These are phyloP conservation scores for Solanum chilense DNA, from an alignment of 257 asterid species.

Conservation along the genomic window DNA sequence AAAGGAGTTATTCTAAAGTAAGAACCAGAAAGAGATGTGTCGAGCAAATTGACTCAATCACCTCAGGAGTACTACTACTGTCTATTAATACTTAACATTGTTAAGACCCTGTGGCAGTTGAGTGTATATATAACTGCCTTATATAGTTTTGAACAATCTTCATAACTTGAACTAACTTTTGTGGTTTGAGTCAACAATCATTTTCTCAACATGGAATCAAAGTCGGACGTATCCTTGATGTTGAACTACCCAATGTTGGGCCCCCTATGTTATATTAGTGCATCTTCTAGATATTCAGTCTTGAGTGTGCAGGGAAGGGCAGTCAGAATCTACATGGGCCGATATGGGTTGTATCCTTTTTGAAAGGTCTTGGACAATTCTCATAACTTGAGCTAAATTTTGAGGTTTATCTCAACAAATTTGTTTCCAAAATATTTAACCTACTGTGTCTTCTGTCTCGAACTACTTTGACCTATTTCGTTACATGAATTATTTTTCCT, in stretches of 20 bases:
- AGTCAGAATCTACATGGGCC: not conserved
- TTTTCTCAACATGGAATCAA: not conserved
- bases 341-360: not conserved
- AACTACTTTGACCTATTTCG: not conserved
- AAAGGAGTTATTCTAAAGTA: not conserved
- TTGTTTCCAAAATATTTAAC: not conserved
- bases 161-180: not conserved
- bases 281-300: not conserved
- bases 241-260: not conserved
- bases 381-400: not conserved
- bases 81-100: not conserved
- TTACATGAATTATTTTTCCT: not conserved
- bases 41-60: not conserved
- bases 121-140: not conserved
- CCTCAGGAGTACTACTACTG: not conserved
- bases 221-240: not conserved
- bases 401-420: not conserved
- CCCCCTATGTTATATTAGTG: not conserved
- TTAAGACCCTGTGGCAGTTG: not conserved
- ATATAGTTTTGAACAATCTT: not conserved
- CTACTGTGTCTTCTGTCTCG: not conserved
- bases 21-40: not conserved
- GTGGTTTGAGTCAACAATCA: not conserved
- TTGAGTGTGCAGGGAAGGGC: not conserved
- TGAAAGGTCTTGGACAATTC: not conserved